These are phyloP conservation scores for Barbarea vulgaris DNA, from an alignment of 345 rosid genomes.

Conservation along the genomic window DNA sequence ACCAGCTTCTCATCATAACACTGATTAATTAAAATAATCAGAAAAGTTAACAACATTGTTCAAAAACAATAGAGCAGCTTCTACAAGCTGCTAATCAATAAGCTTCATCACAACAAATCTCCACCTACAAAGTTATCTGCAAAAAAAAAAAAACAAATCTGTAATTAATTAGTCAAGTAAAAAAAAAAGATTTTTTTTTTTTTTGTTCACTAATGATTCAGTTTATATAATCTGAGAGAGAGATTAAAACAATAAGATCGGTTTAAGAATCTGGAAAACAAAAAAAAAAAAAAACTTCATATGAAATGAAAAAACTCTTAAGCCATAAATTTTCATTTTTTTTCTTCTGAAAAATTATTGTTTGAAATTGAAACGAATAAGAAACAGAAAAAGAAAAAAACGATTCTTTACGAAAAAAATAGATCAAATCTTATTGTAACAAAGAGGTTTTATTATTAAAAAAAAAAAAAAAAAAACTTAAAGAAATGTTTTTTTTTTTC, in stretches of 20 bases:
- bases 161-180: not conserved
- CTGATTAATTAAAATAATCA: slow-evolving; percentile 47
- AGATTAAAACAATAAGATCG: slow-evolving; percentile 11
- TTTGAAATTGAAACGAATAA: not conserved
- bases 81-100: slow-evolving; percentile 68
- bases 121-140: slow-evolving; percentile 7
- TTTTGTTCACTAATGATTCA: not conserved
- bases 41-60: slow-evolving; percentile 71
- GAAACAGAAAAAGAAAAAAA: not conserved
- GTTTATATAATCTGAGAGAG: not conserved
- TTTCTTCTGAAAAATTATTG: not conserved
- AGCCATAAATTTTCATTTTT: not conserved
- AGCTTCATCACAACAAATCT: slow-evolving; percentile 46
- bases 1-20: slow-evolving; percentile 57
- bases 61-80: slow-evolving; percentile 53
- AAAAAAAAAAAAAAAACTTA: not conserved
- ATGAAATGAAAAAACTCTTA: not conserved
- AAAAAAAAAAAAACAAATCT: not conserved
- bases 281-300: not conserved
- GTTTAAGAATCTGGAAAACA: not conserved
- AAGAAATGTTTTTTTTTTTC: not conserved
- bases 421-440: slow-evolving; percentile 9
- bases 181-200: not conserved
- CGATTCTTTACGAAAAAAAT: not conserved
- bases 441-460: not conserved